Conservation (phyloP, 441 rosid genomes). For the Bocquillonia castaneifolia region DNA sequence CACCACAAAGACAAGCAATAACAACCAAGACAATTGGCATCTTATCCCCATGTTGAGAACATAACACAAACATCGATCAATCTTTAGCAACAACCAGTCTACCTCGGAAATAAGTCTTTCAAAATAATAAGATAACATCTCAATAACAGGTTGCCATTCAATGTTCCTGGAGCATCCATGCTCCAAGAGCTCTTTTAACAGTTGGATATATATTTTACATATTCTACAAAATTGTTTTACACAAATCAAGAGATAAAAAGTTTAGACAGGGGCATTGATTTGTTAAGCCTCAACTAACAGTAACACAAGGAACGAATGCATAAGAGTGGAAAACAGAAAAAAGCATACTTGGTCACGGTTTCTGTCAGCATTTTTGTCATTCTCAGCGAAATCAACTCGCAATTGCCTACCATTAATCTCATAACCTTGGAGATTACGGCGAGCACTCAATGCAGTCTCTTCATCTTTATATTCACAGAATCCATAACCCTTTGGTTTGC, state of each 20-base stretch:
- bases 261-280: too few species aligned
- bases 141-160: too few species aligned
- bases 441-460: conserved; percentile 95
- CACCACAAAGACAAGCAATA: background rate
- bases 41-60: background rate
- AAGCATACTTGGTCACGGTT: conserved; percentile 64
- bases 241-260: too few species aligned
- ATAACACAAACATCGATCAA: background rate
- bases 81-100: background rate
- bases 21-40: background rate
- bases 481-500: conserved; percentile 97
- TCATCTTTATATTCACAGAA: conserved; percentile 98
- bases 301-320: background rate
- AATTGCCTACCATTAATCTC: conserved; percentile 91
- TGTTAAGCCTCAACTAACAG: too few species aligned
- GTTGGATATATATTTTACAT: too few species aligned
- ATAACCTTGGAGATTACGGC: conserved; percentile 93
- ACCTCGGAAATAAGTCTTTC: background rate
- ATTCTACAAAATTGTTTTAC: too few species aligned
- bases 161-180: too few species aligned
- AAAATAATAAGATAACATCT: background rate
- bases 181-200: too few species aligned
- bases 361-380: conserved; percentile 85
- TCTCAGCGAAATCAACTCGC: conserved; percentile 97
- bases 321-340: background rate